Conservation (phyloP, 1,139 yeast species). For the Nakaseomyces glabratus region DNA sequence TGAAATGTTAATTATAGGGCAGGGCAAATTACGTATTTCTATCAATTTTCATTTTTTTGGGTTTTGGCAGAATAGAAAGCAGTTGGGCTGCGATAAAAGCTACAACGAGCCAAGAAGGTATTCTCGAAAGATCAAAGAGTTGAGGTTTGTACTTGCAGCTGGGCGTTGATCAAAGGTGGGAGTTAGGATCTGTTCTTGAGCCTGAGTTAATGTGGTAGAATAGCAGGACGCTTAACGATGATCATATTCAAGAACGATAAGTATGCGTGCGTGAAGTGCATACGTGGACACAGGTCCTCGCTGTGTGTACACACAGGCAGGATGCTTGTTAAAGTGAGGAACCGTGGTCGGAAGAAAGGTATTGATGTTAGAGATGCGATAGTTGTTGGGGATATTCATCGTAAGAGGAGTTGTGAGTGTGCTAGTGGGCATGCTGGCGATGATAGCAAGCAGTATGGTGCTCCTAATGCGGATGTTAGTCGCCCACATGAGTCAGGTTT, state of each 20-base stretch:
- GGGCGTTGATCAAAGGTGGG: too few species aligned
- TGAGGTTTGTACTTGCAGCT: too few species aligned
- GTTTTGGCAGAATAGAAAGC: too few species aligned
- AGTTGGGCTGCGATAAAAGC: too few species aligned
- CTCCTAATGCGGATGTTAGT: constrained; percentile 4
- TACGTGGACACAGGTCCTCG: constrained; percentile 86
- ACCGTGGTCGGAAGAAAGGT: constrained; percentile 67
- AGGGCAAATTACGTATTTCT: too few species aligned
- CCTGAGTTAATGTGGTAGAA: too few species aligned
- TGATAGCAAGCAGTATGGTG: constrained; percentile 5
- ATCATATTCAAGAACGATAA: constrained; percentile 76
- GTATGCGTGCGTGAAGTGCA: constrained; percentile 85
- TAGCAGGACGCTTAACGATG: too few species aligned
- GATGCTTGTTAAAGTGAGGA: constrained; percentile 76
- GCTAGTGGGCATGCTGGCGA: constrained; percentile 5
- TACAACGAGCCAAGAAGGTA: too few species aligned
- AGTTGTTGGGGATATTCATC: constrained; percentile 25
- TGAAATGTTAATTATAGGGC: too few species aligned
- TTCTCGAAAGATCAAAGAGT: too few species aligned
- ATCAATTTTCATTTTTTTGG: too few species aligned
- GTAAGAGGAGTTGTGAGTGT: constrained; percentile 13
- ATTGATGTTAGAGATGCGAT: constrained; percentile 29
- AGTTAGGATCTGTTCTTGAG: too few species aligned
- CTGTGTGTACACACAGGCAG: constrained; percentile 75
- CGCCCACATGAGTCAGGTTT: not conserved